Evolutionary conservation across 208 protist genomes (phyloP), one percentile per base, ranked within the genome.

Genomic region (Leishmania turanica): DNA sequence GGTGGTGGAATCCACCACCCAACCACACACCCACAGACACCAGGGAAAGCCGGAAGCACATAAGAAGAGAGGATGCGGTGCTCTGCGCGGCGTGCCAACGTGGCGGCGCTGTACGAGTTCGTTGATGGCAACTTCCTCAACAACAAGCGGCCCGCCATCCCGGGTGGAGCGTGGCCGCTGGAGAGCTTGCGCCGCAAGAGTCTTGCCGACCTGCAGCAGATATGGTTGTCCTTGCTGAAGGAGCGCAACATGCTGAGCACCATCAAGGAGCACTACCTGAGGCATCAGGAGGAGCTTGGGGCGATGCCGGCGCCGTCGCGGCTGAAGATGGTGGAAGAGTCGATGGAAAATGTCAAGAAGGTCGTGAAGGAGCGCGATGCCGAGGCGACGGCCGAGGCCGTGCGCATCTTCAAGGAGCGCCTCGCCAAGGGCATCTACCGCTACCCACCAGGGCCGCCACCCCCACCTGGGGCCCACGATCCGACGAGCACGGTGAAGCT

Each of bases 191-290:
- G 94, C 68, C 77, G 82, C 19, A 99, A 99, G 83, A 96, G 91
- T 58, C 89, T 98, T 37, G 93, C 90, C 15, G 97, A 99, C 86
- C 84, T 99, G 24, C 97, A 98, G 80, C 92, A 97, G 81, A 92
- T 99, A 56, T 99, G 97, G 96, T 93, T 98, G 69, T 62, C 90
- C 5, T 83, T 98, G 34, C 45, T 98, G 60, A 98, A 97, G 86
- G 97, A 99, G 86, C 91, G 93, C 82, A 98, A 98, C 86, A 98
- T 97, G 92, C 87, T 99, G 56, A 77, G 80, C 72, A 94, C 92
- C 24, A 90, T 86, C 64, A 94, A 95, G 78, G 88, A 92, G 80
- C 95, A 97, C 86, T 97, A 98, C 82, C 86, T 96, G 53, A 87
- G 87, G 76, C 96, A 98, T 75, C 92, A 97, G 74, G 96, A 98